Conservation (phyloP, 2,329 filamentous ascomycete species). For the Zymoseptoria crescenta region DNA sequence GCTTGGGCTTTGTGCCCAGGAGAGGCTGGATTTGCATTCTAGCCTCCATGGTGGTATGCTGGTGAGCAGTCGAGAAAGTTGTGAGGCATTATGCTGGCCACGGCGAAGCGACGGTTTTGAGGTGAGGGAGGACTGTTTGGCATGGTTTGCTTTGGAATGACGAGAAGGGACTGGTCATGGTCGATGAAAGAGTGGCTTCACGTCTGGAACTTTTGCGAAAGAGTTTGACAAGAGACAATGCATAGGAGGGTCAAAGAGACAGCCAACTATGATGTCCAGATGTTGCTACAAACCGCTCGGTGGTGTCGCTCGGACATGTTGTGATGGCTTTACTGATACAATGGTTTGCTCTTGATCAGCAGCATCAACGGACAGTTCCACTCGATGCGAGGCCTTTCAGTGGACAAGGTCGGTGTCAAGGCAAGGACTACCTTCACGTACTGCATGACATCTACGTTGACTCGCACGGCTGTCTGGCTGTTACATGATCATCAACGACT, state of each 20-base stretch:
- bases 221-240: not conserved
- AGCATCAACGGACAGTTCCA: too few species aligned
- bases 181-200: not conserved
- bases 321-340: too few species aligned
- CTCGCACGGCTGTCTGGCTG: too few species aligned
- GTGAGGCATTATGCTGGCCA: not conserved
- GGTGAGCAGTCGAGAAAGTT: not conserved
- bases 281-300: not conserved
- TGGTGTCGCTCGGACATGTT: not conserved
- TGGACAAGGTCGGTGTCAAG: too few species aligned
- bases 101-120: not conserved
- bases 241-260: not conserved
- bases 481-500: too few species aligned
- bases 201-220: not conserved
- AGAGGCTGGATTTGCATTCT: not conserved
- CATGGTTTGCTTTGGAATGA: not conserved
- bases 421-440: too few species aligned
- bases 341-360: too few species aligned
- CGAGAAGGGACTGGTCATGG: not conserved
- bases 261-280: not conserved
- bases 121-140: not conserved
- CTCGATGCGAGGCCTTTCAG: too few species aligned
- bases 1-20: conserved; percentile 8
- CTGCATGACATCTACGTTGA: too few species aligned
- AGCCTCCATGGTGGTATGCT: not conserved